Evolutionary conservation across 306 rosid genomes (phyloP).

Genomic region (Abrus precatorius): DNA sequence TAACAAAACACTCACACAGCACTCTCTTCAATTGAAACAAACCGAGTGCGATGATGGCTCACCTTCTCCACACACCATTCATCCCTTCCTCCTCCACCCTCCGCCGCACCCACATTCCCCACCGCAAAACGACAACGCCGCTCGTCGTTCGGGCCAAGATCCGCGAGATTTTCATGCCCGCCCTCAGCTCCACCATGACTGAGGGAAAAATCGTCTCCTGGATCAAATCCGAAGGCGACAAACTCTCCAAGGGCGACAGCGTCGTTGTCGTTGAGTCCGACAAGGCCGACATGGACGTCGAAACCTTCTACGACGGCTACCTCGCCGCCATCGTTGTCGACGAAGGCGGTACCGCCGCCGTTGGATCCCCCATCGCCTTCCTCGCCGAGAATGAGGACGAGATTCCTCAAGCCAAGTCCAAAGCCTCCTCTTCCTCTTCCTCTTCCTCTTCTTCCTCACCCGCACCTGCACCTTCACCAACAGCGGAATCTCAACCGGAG

Average conservation of each 20-base stretch:
- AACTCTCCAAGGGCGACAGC: conserved; percentile 93
- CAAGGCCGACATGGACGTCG: conserved; percentile 99
- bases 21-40: neutral
- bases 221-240: conserved; percentile 95
- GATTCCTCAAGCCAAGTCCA: conserved; percentile 76
- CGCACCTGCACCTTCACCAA: neutral
- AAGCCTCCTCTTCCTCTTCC: conserved; percentile 58
- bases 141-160: conserved; percentile 73
- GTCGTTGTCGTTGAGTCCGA: conserved; percentile 99
- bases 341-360: conserved; percentile 86
- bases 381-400: conserved; percentile 90
- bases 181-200: conserved; percentile 96
- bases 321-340: conserved; percentile 95
- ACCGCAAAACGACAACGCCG: neutral
- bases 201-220: conserved; percentile 98
- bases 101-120: conserved; percentile 39
- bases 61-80: conserved; percentile 77
- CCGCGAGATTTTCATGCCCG: conserved; percentile 99
- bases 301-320: conserved; percentile 94
- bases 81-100: conserved; percentile 36
- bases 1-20: neutral
- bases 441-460: conserved; percentile 42
- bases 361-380: conserved; percentile 91
- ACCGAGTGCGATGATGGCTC: conserved; percentile 73
- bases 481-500: conserved; percentile 45